Evolutionary conservation across 108 stramenopile species (phyloP), one percentile per base, ranked within the genome.

Genomic region (Asterionellopsis glacialis): DNA sequence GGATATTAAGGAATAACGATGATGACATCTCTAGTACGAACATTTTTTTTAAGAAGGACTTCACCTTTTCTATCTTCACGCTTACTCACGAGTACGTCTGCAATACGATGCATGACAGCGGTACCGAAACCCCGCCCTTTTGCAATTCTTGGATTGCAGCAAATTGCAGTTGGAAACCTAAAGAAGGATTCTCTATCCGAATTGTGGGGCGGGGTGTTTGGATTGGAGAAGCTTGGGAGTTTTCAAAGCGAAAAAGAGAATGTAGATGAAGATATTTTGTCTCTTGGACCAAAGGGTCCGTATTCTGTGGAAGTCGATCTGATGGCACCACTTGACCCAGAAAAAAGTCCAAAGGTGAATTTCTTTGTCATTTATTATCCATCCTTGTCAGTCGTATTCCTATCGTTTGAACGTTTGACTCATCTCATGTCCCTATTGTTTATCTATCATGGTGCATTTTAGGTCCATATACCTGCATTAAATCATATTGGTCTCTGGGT

Each of bases 401-500:
- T 4, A 19, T 38, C 38, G 38, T 64, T 26, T 54, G 15, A 4
- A 4, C 9, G 9, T 47, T 47, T 21, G 6, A 21, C 9, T 4
- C 19, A 19, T 2, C 45, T 40, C n/a, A n/a, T n/a, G n/a, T n/a
- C n/a, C n/a, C n/a, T n/a, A n/a, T 14, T 41, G 44, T 68, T 10
- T 47, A 39, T 51, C 63, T 63, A 58, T 44, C 38, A 42, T 33
- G 2, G 33, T 33, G 33, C 5, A 33, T 63, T 63, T 55, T 79
- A 94, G 84, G 96, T 98, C 6, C 95, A 98, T 59, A 45, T 77
- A 9, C 98, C 97, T 0, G 73, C 95, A 24, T 67, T 99, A 44
- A 98, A 99, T 73, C 98, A 99, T 68, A 79, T 99, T 59, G 98
- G 98, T n/a, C 54, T 99, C 5, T 99, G 98, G 98, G 87, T 99